Evolutionary conservation across 805 yeast genomes (phyloP).

Genomic region (Barnettozyma wickerhamii): DNA sequence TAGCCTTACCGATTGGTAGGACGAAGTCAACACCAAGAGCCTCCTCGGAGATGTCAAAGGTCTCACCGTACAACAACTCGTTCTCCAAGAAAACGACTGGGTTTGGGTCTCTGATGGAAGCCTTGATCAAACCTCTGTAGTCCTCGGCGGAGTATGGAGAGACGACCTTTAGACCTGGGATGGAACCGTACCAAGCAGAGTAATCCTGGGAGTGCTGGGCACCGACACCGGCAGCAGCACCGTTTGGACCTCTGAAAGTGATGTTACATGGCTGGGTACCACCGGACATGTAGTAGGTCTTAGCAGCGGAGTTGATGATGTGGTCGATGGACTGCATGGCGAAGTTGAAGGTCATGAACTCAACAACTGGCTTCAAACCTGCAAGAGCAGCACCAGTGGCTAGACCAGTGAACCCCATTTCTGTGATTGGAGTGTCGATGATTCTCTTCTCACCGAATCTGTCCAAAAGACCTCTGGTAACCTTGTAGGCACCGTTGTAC

Average conservation of each 20-base stretch:
- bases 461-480: conserved; percentile 91
- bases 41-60: conserved; percentile 87
- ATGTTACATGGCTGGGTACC: conserved; percentile 97
- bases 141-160: conserved; percentile 96
- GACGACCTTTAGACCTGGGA: conserved; percentile 96
- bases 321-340: conserved; percentile 99
- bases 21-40: conserved; percentile 83
- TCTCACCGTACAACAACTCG: conserved; percentile 90
- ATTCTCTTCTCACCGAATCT: conserved; percentile 66
- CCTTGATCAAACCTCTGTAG: conserved; percentile 91
- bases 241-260: conserved; percentile 99
- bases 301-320: conserved; percentile 97
- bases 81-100: conserved; percentile 95
- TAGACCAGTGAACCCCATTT: conserved; percentile 97
- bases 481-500: conserved; percentile 98
- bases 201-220: conserved; percentile 99
- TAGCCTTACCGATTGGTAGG: conserved; percentile 92
- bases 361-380: conserved; percentile 91
- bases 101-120: conserved; percentile 98
- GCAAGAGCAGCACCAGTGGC: conserved; percentile 82
- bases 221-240: conserved; percentile 99
- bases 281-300: conserved; percentile 98
- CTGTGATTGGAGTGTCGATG: conserved; percentile 96
- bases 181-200: conserved; percentile 96
- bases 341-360: conserved; percentile 98